phyloP scores from a whole-genome alignment of 2,329 filamentous ascomycete species.

The Macrophomina phaseolina region DNA sequence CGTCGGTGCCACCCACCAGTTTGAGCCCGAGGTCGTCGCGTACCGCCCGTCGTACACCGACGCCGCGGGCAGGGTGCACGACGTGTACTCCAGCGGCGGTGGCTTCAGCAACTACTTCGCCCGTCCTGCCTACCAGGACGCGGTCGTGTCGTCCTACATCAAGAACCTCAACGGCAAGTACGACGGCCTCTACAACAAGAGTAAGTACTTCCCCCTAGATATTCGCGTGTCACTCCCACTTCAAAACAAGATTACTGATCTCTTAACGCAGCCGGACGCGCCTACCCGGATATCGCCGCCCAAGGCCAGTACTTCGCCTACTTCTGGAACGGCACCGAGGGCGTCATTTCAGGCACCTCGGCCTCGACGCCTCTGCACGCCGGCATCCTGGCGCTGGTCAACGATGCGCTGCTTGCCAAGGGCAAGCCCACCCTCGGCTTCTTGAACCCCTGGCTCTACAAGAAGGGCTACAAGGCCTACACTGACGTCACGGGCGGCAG shows the following conservation, averaged over 20 bases:
- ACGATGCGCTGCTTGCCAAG: constrained; percentile 55
- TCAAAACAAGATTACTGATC: background rate
- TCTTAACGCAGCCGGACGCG: constrained; percentile 46
- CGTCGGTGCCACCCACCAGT: constrained; percentile 48
- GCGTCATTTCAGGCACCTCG: constrained; percentile 32
- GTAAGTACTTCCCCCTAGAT: background rate
- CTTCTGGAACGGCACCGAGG: constrained; percentile 31
- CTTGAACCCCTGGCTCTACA: constrained; percentile 54
- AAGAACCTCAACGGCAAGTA: constrained; percentile 43
- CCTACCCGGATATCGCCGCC: constrained; percentile 58
- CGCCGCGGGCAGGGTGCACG: constrained; percentile 34
- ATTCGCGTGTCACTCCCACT: background rate
- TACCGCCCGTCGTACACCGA: constrained; percentile 33
- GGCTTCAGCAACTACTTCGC: constrained; percentile 48
- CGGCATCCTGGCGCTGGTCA: constrained; percentile 44
- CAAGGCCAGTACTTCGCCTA: constrained; percentile 45
- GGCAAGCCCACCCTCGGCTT: constrained; percentile 59
- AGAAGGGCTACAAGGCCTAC: constrained; percentile 40
- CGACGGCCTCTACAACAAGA: constrained; percentile 49
- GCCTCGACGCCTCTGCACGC: constrained; percentile 35
- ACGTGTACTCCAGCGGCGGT: constrained; percentile 36
- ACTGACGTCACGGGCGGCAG: constrained; percentile 48
- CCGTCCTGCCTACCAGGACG: constrained; percentile 50
- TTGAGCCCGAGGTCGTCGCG: constrained; percentile 18
- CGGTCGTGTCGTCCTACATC: constrained; percentile 51